Base-by-base conservation (phyloP, 1,139 yeast genomes). In the Barnettozyma hawaiiensis region DNA sequence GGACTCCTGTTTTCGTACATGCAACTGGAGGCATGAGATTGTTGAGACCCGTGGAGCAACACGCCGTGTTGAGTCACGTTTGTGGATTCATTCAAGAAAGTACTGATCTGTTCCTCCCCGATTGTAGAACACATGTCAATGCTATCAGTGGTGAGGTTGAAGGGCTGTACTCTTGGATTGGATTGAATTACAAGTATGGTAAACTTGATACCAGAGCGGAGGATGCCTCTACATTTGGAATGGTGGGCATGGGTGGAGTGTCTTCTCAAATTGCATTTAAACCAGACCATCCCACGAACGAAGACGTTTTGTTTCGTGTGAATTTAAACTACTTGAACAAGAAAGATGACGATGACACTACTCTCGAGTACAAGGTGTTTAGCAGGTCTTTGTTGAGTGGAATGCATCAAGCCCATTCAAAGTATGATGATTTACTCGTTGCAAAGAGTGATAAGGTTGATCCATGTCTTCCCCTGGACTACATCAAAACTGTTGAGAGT, bases 161-260 rank as follows among this genome's bases (percentile, higher is more conserved):
- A 62, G 95, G 95, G 0, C 55, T 86, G 12, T 85, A 81, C 53
- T 92, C 94, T 10, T 86, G 95, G 95, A 65, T 85, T 9, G 78
- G 87, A 0, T 66, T 85, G 35, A 86, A 86, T 55, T 82, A 84
- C 50, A 64, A 85, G 50, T 71, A 79, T 31, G 84, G 82, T 2
- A 65, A 79, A 0, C 67, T 82, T 37, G 80, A 78, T 46, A 46
- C 59, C 8, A 44, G 46, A 10, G 49, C 49, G 27, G 69, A 71
- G 42, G 66, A 68, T 43, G 81, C 76, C 48, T 65, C 73, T 21
- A 78, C 94, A 0, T 83, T 76, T 53, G 95, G 95, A 2, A 69
- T 85, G 29, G 61, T 86, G 47, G 95, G 85, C 51, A 81, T 86
- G 89, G 95, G 95, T 4, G 95, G 95, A 0, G 94, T 94, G 0